phyloP scores from a whole-genome alignment of 768 basidiomycete species.

The Mycena vitilis region DNA sequence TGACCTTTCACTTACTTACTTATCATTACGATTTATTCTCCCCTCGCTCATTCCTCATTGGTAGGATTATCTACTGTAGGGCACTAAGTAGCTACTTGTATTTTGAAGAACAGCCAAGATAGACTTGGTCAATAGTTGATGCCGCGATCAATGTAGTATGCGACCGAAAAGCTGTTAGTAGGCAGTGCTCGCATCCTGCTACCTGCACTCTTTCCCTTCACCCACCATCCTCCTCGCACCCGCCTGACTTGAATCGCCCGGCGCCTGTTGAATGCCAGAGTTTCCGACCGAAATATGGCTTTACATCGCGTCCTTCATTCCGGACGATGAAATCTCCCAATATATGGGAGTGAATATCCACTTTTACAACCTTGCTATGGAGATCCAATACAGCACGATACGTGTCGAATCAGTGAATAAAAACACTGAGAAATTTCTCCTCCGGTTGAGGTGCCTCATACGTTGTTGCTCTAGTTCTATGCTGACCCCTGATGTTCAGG shows the following conservation, averaged over 20 bases:
- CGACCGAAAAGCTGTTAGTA: background rate
- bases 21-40: slow-evolving; percentile 16
- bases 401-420: slow-evolving; percentile 40
- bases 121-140: background rate
- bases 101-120: slow-evolving; percentile 6
- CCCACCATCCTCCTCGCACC: too few species aligned
- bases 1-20: slow-evolving; percentile 20
- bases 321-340: slow-evolving; percentile 39
- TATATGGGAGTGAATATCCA: slow-evolving; percentile 46
- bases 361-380: slow-evolving; percentile 48
- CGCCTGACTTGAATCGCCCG: too few species aligned
- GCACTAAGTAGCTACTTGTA: slow-evolving; percentile 32
- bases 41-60: slow-evolving; percentile 15
- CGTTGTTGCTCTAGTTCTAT: background rate
- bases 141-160: too few species aligned
- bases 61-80: slow-evolving; percentile 24
- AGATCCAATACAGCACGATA: slow-evolving; percentile 43
- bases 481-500: slow-evolving; percentile 25
- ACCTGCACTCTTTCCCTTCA: background rate
- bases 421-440: slow-evolving; percentile 32
- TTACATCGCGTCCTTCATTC: slow-evolving; percentile 44
- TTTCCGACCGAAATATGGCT: slow-evolving; percentile 51
- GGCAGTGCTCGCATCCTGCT: too few species aligned
- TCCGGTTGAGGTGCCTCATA: slow-evolving; percentile 40
- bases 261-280: slow-evolving; percentile 12